Percentiles rank a stretch among this genome's conserved stretches.
Evolutionary conservation across 805 yeast species (phyloP).

Genomic region (Ogataea trehaloabstinens): DNA sequence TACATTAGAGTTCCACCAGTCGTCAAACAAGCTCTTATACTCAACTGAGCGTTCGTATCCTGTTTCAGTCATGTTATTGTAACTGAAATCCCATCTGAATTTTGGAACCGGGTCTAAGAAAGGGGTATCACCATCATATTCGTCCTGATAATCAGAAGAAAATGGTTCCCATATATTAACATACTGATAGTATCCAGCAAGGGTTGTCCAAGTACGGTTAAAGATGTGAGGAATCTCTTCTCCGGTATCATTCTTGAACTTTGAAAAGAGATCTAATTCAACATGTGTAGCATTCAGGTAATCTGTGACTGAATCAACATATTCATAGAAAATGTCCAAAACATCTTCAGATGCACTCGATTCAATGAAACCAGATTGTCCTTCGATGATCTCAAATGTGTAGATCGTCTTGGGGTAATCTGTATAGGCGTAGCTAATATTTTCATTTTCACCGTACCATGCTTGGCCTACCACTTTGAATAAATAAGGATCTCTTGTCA

Average conservation of each 20-base stretch:
- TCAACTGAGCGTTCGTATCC: conserved; percentile 10
- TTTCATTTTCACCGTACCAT: conserved; percentile 11
- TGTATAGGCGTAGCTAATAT: conserved; percentile 7
- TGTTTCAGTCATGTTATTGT: conserved; percentile 10
- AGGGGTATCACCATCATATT: conserved; percentile 9
- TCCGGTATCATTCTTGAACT: conserved; percentile 9
- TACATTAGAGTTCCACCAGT: conserved; percentile 13
- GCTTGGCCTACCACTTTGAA: conserved; percentile 11
- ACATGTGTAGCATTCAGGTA: conserved; percentile 10
- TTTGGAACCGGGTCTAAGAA: conserved; percentile 13
- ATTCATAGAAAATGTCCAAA: conserved; percentile 6
- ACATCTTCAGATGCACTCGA: conserved; percentile 5
- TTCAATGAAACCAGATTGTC: conserved; percentile 5
- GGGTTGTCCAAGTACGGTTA: conserved; percentile 13
- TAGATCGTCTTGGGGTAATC: conserved; percentile 11
- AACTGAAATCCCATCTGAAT: conserved; percentile 14
- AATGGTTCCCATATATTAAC: conserved; percentile 14
- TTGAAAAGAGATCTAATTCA: conserved; percentile 4
- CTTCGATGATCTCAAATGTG: conserved; percentile 7
- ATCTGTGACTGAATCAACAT: conserved; percentile 9
- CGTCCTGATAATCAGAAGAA: conserved; percentile 6
- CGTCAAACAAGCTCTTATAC: conserved; percentile 9
- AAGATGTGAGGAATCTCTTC: conserved; percentile 6
- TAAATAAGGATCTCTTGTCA: conserved; percentile 9
- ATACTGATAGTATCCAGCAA: conserved; percentile 11